Evolutionary conservation across 2,329 filamentous ascomycete genomes (phyloP), one percentile per base, ranked within the genome.

Genomic region (Emergomyces africanus): DNA sequence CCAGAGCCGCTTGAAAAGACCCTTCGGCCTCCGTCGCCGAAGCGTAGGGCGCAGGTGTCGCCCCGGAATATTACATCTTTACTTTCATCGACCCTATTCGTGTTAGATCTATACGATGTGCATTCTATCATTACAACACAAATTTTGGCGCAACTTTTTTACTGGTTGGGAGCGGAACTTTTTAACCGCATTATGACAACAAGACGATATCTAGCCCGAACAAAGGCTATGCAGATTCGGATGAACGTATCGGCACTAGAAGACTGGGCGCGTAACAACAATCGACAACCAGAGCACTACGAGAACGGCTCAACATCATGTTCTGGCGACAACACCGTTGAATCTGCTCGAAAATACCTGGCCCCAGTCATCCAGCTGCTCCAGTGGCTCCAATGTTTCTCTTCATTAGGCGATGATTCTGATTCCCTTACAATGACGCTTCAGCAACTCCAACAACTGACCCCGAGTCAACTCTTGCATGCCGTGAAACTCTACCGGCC

Each of bases 171-270:
- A 6, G 89, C 92, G 0, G 94, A 99, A 74, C 83, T 97, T 9
- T 99, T 99, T 77, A 99, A 99, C 72, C 87, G 92, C 60, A 89
- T 99, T 72, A 96, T 99, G 89, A 92, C 89, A 35, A 96, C 95
- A 68, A 84, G 90, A 64, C 91, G 92, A 71, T 99, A 96, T 68
- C 80, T 99, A 10, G 92, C 94, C 5, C 83, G 94, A 57, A 99
- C 94, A 20, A 99, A 99, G 73, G 94, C 94, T 3, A 99, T 99
- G 94, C 94, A 99, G 72, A 97, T 99, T 66, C 89, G 94, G 65
- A 97, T 99, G 91, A 99, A 99, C 70, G 85, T 99, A 6, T 97
- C 94, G 0, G 87, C 86, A 8, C 78, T 99, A 23, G 94, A 99
- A 72, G 94, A 99, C 69, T 99, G 94, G 94, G 92, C 94, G 1